Base-by-base conservation (phyloP, 805 yeast species). In the Grigorovia jiainica region DNA sequence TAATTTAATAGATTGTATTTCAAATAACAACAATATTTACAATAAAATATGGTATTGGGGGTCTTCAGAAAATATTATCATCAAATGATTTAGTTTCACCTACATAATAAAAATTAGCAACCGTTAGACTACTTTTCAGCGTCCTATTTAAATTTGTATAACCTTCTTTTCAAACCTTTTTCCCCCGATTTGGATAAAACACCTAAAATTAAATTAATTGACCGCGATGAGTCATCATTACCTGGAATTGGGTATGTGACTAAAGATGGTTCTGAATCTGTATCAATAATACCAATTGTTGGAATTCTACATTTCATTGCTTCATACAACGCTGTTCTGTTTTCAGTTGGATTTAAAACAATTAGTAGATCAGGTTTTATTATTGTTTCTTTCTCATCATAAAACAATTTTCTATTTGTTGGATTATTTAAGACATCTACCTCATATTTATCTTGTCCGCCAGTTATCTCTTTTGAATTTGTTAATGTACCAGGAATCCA, bases 401-500 rank as follows among this genome's bases (percentile, higher is more conserved):
- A 67, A 21, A 70, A 61, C 34, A 83, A 67, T 41, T 63, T 67
- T 49, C 87, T 73, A 20, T 71, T 72, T 3, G 95, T 82, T 29
- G 81, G 76, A 20, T 63, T 54, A 57, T 87, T 90, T 17, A 65
- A 72, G 76, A 82, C 72, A 61, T 87, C 87, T 38, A 89, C 78
- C 66, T 86, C 94, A 44, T 73, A 75, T 54, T 83, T 75, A 34
- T 76, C 78, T 74, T 79, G 76, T 33, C 65, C 63, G 32, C 67
- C 65, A 8, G 75, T 66, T 18, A 82, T 78, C 57, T 78, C 83
- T 24, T 79, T 69, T 42, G 86, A 78, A 65, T 92, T 92, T 36
- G 97, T 87, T 50, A 92, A 71, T 19, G 94, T 83, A 50, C 98
- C 98, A 2, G 97, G 96, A 45, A 85, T 76, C 98, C 98, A 92